phyloP scores from a whole-genome alignment of 2,329 filamentous ascomycete species.

The Colletotrichum musicola region DNA sequence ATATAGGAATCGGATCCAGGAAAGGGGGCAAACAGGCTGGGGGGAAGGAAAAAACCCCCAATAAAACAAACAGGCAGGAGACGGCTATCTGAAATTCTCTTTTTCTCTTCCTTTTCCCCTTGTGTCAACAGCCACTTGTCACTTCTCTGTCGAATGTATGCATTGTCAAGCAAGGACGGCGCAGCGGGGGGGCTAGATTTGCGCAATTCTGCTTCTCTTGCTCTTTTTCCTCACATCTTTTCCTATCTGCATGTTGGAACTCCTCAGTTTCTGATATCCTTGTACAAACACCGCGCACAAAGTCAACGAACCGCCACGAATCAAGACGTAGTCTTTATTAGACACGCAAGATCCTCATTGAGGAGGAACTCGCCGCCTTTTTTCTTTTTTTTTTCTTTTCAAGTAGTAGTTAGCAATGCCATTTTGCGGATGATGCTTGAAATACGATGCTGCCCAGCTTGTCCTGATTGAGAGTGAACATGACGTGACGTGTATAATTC shows the following conservation, averaged over 20 bases:
- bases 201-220: constrained; percentile 12
- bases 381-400: constrained; percentile 20
- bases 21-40: neutral
- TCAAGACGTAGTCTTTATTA: constrained; percentile 2
- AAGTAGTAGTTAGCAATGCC: constrained; percentile 28
- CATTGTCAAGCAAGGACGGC: constrained; percentile 14
- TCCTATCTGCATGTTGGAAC: neutral
- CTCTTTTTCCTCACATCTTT: neutral
- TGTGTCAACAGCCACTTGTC: too few relatives aligned
- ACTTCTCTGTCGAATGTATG: constrained; percentile 3
- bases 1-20: neutral
- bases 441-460: neutral
- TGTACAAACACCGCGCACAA: constrained; percentile 18
- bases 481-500: too few relatives aligned
- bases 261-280: constrained; percentile 19
- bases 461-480: too few relatives aligned
- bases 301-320: constrained; percentile 30
- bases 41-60: neutral
- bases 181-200: constrained; percentile 1
- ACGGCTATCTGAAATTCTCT: constrained; percentile 6
- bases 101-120: neutral
- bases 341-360: neutral
- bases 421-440: constrained; percentile 24
- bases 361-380: neutral
- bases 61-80: constrained; percentile 3